phyloP scores from a whole-genome alignment of 1,284 basidiomycete genomes.

The Ustilago sp. region DNA sequence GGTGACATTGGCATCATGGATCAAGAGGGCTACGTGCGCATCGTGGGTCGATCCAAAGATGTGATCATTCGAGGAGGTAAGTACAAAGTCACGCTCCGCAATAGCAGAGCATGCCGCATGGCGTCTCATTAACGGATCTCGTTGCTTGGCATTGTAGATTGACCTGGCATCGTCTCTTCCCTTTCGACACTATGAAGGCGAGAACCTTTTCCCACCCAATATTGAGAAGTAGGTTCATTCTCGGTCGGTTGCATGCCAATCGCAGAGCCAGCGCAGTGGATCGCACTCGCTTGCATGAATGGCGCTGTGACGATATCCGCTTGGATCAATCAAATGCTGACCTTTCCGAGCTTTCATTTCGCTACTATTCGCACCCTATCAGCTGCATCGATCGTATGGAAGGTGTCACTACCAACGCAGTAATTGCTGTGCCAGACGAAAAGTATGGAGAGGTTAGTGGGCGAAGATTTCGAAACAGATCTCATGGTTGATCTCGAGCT shows the following conservation, averaged over 20 bases:
- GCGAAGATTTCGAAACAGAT: background rate
- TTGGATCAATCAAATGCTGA: conserved; percentile 18
- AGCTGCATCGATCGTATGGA: conserved; percentile 75
- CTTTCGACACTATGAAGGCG: conserved; percentile 19
- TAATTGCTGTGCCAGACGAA: conserved; percentile 78
- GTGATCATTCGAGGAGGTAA: conserved; percentile 89
- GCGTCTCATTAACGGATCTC: conserved; percentile 3
- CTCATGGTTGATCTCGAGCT: background rate
- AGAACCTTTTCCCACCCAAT: conserved; percentile 79
- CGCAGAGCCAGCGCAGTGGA: conserved; percentile 3
- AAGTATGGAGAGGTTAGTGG: conserved; percentile 65
- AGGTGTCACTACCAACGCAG: conserved; percentile 79
- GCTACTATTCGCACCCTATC: background rate
- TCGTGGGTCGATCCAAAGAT: conserved; percentile 80
- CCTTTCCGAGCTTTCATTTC: conserved; percentile 15
- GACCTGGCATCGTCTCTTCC: conserved; percentile 2
- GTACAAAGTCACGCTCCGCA: conserved; percentile 71
- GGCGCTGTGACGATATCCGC: background rate
- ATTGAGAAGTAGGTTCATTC: conserved; percentile 76
- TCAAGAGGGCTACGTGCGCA: conserved; percentile 80
- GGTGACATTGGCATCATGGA: conserved; percentile 86
- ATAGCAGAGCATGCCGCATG: background rate
- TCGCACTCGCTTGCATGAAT: background rate
- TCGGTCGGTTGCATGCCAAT: background rate
- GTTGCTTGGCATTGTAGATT: conserved; percentile 1